phyloP scores from a whole-genome alignment of 1,284 basidiomycete species.

The Schizopora paradoxa region DNA sequence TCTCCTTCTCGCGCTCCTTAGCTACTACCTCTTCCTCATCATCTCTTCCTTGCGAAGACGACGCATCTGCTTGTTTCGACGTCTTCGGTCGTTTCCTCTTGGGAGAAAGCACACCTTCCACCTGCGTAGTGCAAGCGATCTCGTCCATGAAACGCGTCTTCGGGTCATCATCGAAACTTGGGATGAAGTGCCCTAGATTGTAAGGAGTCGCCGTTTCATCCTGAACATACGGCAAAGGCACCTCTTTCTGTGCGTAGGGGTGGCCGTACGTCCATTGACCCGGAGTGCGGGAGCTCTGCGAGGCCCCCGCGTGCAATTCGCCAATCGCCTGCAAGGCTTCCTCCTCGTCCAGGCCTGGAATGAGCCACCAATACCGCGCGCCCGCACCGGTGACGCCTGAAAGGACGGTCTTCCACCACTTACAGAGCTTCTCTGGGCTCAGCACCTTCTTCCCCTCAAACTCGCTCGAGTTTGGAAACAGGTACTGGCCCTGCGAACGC shows the following conservation, averaged over 20 bases:
- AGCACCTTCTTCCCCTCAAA: conserved; percentile 71
- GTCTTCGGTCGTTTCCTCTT: conserved; percentile 48
- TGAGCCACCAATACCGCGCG: no score
- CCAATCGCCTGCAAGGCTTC: conserved; percentile 67
- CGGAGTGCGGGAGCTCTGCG: conserved; percentile 16
- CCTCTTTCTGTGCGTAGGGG: conserved; percentile 58
- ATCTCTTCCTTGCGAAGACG: conserved; percentile 14
- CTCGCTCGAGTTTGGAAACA: conserved; percentile 89
- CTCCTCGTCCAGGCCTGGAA: conserved; percentile 60
- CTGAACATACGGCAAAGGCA: conserved; percentile 52
- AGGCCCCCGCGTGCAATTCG: conserved; percentile 25
- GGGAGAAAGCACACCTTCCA: conserved; percentile 55
- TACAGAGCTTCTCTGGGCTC: conserved; percentile 76
- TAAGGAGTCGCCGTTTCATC: conserved; percentile 24
- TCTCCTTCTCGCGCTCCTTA: conserved; percentile 31
- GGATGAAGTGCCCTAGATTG: conserved; percentile 73
- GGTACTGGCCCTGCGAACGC: conserved; percentile 84
- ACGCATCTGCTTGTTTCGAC: conserved; percentile 12
- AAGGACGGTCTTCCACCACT: conserved; percentile 87
- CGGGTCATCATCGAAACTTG: conserved; percentile 89
- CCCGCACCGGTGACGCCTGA: conserved; percentile 48
- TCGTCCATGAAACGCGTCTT: conserved; percentile 90
- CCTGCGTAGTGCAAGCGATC: conserved; percentile 66
- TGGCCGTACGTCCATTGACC: conserved; percentile 67
- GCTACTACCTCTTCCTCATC: conserved; percentile 28